Percentiles rank a stretch among this genome's conserved stretches.
Conservation (phyloP, 2,329 filamentous ascomycete genomes). For the Phialemoniopsis sp. region DNA sequence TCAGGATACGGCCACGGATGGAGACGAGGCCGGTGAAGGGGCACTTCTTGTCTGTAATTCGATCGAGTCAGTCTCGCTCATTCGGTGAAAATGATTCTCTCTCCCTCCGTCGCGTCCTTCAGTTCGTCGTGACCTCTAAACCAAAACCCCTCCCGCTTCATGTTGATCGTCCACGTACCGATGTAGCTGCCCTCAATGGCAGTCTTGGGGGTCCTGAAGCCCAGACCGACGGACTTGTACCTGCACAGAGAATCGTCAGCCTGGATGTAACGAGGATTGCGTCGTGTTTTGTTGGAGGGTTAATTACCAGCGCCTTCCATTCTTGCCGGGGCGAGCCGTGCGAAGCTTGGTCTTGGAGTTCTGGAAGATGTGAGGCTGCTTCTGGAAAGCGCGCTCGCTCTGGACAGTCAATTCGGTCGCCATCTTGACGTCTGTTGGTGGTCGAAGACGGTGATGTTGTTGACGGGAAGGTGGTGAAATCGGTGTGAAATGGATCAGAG, state of each 20-base stretch:
- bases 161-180: conserved; percentile 60
- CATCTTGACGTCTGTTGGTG: conserved; percentile 60
- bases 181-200: conserved; percentile 99
- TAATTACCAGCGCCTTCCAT: conserved; percentile 67
- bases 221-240: conserved; percentile 99
- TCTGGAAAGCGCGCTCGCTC: conserved; percentile 99
- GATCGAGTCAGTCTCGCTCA: conserved; percentile 10
- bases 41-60: conserved; percentile 96
- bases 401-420: conserved; percentile 99
- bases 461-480: too few relatives aligned
- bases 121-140: not conserved
- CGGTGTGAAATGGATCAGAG: not conserved
- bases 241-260: not conserved
- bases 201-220: conserved; percentile 97
- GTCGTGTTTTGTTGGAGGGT: not conserved
- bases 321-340: conserved; percentile 83
- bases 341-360: conserved; percentile 92
- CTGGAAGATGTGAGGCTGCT: conserved; percentile 99
- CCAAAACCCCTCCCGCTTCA: not conserved
- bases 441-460: conserved; percentile 10
- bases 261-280: too few relatives aligned
- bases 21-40: conserved; percentile 99
- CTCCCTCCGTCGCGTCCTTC: not conserved
- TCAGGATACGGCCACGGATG: conserved; percentile 99
- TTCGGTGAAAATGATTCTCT: not conserved